Evolutionary conservation across 352 stramenopile species (phyloP).

Genomic region (Pythium rishiriense): DNA sequence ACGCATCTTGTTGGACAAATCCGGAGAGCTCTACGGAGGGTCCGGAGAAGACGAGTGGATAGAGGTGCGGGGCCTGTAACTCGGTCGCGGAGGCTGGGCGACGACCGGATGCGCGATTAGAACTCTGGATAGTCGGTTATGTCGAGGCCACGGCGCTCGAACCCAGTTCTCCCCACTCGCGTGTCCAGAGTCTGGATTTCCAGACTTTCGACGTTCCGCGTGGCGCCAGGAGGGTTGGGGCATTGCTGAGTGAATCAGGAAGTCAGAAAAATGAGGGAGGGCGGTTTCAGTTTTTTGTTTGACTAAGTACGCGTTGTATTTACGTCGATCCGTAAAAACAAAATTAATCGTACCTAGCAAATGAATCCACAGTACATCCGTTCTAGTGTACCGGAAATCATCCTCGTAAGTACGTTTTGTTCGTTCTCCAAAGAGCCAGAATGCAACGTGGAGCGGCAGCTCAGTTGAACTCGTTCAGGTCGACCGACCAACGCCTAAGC

Average conservation of each 20-base stretch:
- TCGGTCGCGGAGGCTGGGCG: background rate
- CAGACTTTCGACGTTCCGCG: slow-evolving; percentile 9
- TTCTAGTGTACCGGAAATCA: background rate
- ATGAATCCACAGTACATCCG: background rate
- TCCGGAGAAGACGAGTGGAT: background rate
- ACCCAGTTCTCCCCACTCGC: background rate
- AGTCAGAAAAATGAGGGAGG: slow-evolving; percentile 10
- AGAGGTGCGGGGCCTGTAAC: background rate
- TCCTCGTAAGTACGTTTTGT: background rate
- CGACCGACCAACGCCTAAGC: no score
- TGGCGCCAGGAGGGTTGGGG: slow-evolving; percentile 1
- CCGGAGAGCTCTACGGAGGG: background rate
- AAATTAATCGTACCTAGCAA: background rate
- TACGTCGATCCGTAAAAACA: slow-evolving; percentile 9
- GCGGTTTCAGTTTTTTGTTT: background rate
- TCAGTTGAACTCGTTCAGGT: no score
- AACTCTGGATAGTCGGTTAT: background rate
- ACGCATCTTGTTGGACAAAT: slow-evolving; percentile 12
- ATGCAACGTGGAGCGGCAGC: background rate
- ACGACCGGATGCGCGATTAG: background rate
- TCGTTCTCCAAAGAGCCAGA: background rate
- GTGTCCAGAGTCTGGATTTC: slow-evolving; percentile 10
- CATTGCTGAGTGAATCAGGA: background rate
- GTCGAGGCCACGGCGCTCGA: background rate
- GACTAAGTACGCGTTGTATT: slow-evolving; percentile 9